A percentile compares a stretch with the other conserved stretches of the same genome.
Conservation (phyloP, 78 protist species). For the Monocercomonoides exilis region DNA sequence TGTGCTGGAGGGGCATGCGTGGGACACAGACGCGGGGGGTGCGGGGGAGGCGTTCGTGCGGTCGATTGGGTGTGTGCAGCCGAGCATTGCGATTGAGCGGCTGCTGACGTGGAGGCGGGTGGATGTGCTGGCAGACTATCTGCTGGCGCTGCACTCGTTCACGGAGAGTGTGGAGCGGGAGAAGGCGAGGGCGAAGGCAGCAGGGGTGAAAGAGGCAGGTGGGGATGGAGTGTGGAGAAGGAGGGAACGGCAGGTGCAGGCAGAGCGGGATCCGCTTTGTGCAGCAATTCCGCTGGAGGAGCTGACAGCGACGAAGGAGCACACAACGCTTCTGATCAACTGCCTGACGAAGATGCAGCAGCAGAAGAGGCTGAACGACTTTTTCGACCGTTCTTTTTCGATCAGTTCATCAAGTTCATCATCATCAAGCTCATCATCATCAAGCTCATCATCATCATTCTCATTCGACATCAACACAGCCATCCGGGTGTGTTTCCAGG, state of each 20-base stretch:
- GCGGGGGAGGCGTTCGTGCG: neutral
- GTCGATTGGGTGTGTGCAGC: neutral
- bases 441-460: neutral
- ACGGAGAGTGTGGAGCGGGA: no score
- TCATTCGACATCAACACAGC: neutral
- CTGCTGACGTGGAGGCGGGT: neutral
- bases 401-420: no score
- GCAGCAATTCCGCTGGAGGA: no score
- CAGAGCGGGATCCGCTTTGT: no score
- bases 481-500: neutral
- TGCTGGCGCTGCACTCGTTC: neutral
- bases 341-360: neutral
- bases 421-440: no score
- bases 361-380: neutral
- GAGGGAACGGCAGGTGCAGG: no score
- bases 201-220: no score
- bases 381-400: neutral
- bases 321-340: constrained; percentile 14
- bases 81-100: neutral
- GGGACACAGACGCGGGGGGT: neutral
- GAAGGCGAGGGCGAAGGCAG: no score
- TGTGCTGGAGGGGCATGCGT: no score
- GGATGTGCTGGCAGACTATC: neutral
- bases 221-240: no score
- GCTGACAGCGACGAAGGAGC: constrained; percentile 5